Evolutionary conservation across 2,329 filamentous ascomycete species (phyloP).

Genomic region (Phialophora tarda): DNA sequence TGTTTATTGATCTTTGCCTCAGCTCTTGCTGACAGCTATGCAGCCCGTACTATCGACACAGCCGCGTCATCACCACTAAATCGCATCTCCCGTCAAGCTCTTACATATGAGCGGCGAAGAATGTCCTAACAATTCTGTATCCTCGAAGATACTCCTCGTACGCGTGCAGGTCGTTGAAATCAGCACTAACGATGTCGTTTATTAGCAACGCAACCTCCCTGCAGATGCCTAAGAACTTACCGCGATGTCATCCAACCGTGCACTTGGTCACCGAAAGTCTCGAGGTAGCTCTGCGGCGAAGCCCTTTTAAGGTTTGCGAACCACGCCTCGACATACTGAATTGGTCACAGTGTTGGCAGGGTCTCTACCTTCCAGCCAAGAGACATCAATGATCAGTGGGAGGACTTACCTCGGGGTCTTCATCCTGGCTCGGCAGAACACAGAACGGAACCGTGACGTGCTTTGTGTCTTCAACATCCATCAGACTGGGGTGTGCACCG

Average conservation of each 20-base stretch:
- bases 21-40: neutral
- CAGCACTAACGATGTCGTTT: constrained; percentile 17
- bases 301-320: constrained; percentile 35
- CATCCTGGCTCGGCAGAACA: constrained; percentile 59
- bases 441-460: constrained; percentile 57
- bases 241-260: constrained; percentile 45
- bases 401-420: constrained; percentile 52
- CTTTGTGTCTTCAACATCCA: constrained; percentile 58
- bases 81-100: constrained; percentile 39
- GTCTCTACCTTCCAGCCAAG: neutral
- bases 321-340: constrained; percentile 36
- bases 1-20: neutral
- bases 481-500: constrained; percentile 60
- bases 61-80: neutral
- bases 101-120: constrained; percentile 19
- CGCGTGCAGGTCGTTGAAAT: constrained; percentile 27
- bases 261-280: constrained; percentile 42
- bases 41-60: neutral
- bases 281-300: constrained; percentile 37
- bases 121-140: constrained; percentile 29
- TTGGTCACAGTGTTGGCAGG: neutral
- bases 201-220: neutral
- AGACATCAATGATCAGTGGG: neutral
- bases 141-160: constrained; percentile 33
- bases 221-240: neutral